Base-by-base conservation (phyloP, 805 yeast genomes). In the Candida pini region DNA sequence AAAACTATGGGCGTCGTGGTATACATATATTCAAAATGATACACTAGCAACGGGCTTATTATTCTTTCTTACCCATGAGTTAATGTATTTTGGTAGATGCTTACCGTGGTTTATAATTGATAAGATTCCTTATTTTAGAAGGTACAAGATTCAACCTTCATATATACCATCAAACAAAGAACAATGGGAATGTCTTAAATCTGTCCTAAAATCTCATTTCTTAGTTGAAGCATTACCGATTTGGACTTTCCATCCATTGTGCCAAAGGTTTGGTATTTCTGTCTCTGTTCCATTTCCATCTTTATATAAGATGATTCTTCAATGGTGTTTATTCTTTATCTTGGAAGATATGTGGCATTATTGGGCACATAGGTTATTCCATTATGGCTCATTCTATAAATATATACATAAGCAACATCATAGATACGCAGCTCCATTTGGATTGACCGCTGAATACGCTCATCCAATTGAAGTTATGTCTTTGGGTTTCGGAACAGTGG, bases 281-380 rank as follows among this genome's bases (percentile, higher is more conserved):
- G 68, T 68, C 21, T 57, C 62, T 15, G 76, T 73, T 18, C 81
- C 81, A 10, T 74, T 74, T 60, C 79, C 81, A 7, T 41, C 66
- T 1, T 50, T 60, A 37, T 48, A 51, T 7, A 62, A 62, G 18
- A 68, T 73, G 65, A 38, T 51, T 6, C 36, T 58, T 10, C 76
- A 74, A 47, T 63, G 73, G 53, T 60, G 63, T 10, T 44, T 71
- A 4, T 74, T 74, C 49, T 74, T 74, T 43, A 60, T 72, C 16
- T 60, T 68, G 33, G 81, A 74, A 49, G 81, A 74, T 47, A 56
- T 63, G 39, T 74, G 81, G 81, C 81, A 74, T 49, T 74, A 74
- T 51, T 70, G 76, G 75, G 67, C 71, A 32, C 81, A 74, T 47
- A 54, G 81, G 38, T 57, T 70, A 25, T 73, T 74, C 53, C 81